Evolutionary conservation across 495 filamentous ascomycete genomes (phyloP), one percentile per base, ranked within the genome.

Genomic region (Hapsidospora chrysogenum): DNA sequence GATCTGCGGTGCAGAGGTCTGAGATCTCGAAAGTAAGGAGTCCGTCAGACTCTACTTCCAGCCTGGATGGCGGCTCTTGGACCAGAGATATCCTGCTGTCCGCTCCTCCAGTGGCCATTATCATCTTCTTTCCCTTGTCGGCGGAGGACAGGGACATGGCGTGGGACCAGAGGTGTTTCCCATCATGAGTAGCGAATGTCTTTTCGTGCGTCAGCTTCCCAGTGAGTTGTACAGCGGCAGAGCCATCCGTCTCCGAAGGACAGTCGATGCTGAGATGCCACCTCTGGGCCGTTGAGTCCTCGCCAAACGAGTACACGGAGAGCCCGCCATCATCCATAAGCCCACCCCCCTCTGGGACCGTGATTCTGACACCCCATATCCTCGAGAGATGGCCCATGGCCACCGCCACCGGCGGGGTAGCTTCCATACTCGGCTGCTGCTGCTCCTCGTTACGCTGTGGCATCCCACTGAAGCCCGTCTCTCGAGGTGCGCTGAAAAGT

Each of bases 151-250:
- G 41, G 11, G 11, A 26, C 7, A 78, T 47, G 9, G 70, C 72
- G 17, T 71, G 54, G 1, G 83, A 76, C 85, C 85, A 95, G n/a
- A 95, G 74, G 47, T 94, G 81, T 51, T 95, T 96, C 19, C 89
- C 87, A 19, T 55, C 61, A 48, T 97, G 89, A 31, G 66, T 72
- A 13, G 60, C 54, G 25, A 66, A 64, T 9, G 66, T 71, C 2
- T 57, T 50, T 8, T 60, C 51, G 17, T 78, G 63, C 6, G 37
- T 56, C 21, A 89, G 53, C 2, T 55, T 50, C 14, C 48, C 50
- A 2, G 31, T 17, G 31, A 27, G 9, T 3, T 1, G 23, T 17
- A 9, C 25, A n/a, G 33, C 11, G 33, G 13, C n/a, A 9, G 5
- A 17, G 29, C 3, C 4, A 33, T 14, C 18, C n/a, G 31, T 1